Evolutionary conservation across 1,284 basidiomycete species (phyloP).

Genomic region (Irpex sp.): DNA sequence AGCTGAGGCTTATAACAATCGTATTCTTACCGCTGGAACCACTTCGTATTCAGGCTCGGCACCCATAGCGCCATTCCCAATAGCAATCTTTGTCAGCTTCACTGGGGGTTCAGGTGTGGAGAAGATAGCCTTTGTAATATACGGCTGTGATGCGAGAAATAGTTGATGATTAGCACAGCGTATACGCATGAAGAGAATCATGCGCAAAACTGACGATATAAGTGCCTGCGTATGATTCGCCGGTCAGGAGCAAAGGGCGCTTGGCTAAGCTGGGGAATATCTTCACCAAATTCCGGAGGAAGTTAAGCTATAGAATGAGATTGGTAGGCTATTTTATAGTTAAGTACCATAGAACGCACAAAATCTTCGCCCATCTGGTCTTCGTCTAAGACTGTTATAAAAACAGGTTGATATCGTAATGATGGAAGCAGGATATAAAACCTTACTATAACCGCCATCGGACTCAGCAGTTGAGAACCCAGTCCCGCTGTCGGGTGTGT

Average conservation of each 20-base stretch:
- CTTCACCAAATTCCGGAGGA: conserved; percentile 19
- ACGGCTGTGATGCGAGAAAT: conserved; percentile 38
- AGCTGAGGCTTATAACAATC: too few species aligned
- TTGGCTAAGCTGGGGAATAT: conserved; percentile 26
- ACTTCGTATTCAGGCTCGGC: conserved; percentile 44
- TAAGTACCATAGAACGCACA: conserved; percentile 34
- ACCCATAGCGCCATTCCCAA: conserved; percentile 63
- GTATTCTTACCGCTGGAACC: conserved; percentile 44
- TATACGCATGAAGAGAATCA: not conserved
- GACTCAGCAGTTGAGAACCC: conserved; percentile 63
- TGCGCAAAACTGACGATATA: conserved; percentile 32
- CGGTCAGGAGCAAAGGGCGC: conserved; percentile 26
- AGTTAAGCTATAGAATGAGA: conserved; percentile 16
- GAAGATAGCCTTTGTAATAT: conserved; percentile 61
- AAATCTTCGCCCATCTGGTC: conserved; percentile 67
- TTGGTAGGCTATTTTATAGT: not conserved
- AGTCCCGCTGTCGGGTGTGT: conserved; percentile 31
- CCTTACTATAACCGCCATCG: conserved; percentile 37
- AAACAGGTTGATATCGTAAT: not conserved
- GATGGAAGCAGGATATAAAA: conserved; percentile 27
- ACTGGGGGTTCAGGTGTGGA: conserved; percentile 57
- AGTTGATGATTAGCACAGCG: not conserved
- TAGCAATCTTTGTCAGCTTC: conserved; percentile 58
- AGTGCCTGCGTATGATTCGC: conserved; percentile 28
- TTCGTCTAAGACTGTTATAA: conserved; percentile 48